Base-by-base conservation (phyloP, 2,329 filamentous ascomycete species). In the Aspergillus versicolor region DNA sequence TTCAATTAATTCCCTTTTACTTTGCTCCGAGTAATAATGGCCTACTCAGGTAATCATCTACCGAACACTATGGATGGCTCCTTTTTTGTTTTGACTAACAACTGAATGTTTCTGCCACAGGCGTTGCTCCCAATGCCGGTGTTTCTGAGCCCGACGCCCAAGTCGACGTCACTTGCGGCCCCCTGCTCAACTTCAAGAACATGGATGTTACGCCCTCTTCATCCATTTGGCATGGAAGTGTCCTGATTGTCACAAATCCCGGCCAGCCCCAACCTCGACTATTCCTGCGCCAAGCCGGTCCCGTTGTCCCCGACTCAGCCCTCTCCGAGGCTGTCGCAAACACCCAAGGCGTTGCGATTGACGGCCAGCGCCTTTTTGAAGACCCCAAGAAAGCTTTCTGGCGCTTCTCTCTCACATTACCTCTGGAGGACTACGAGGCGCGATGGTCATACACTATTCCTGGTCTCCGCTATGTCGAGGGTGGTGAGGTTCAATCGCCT, bases 361-460 rank as follows among this genome's bases (percentile, higher is more conserved):
- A 77, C 7, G 82, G 79, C 17, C 75, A 82, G 62, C 85, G 82
- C 70, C 77, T 88, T 22, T 88, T 84, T 67, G 82, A 84, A 62
- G 85, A 88, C 63, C 75, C 79, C 1, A 66, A 75, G 46, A 84
- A 84, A 67, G 79, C 81, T 0, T 88, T 88, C 73, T 81, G 82
- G 83, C 78, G 78, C 57, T 91, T 79, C 68, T 77, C 73, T 71
- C 80, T 80, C 65, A 79, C 74, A 77, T 82, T 81, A 70, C 93
- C 76, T 77, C 88, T 86, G 83, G 88, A 70, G 82, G 82, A 75
- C 77, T 87, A 81, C 58, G 91, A 96, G 78, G 82, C 86, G 56
- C 83, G 84, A 69, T 96, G 91, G 87, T 84, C 89, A 65, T 97
- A 97, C 75, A 79, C 79, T 21, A 84, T 97, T 58, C 83, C 85